phyloP scores from a whole-genome alignment of 2,329 filamentous ascomycete genomes.

The Neurospora sp. region DNA sequence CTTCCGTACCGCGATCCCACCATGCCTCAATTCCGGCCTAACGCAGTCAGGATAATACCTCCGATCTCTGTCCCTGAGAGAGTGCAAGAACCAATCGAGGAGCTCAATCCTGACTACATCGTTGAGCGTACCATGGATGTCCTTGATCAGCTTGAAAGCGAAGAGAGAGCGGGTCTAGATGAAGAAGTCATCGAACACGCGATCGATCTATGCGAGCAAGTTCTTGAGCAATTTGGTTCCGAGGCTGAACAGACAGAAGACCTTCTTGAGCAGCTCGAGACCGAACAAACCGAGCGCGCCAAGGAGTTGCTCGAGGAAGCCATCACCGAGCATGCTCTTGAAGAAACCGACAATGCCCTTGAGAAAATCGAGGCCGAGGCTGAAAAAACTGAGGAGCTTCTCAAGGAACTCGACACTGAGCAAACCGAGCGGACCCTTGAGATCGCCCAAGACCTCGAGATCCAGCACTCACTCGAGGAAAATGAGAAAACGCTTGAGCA shows the following conservation, averaged over 20 bases:
- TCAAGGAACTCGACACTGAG: not conserved
- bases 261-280: not conserved
- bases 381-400: not conserved
- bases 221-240: not conserved
- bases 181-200: not conserved
- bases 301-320: not conserved
- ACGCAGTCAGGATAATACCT: not conserved
- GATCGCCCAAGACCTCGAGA: not conserved
- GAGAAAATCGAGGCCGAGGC: not conserved
- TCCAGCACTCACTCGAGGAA: not conserved
- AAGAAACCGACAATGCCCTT: not conserved
- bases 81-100: not conserved
- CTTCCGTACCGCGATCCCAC: not conserved
- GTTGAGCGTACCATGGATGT: not conserved
- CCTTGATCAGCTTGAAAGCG: not conserved
- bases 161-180: not conserved
- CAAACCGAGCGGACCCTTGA: not conserved
- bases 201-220: not conserved
- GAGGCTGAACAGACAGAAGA: not conserved
- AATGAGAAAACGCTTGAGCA: not conserved
- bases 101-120: not conserved
- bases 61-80: not conserved
- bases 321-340: not conserved
- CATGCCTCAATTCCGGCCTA: not conserved
- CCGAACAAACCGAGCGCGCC: not conserved